A percentile compares a stretch with the other conserved stretches of the same genome.
Evolutionary conservation across 208 protist species (phyloP).

Genomic region (Balamuthia mandrillaris): DNA sequence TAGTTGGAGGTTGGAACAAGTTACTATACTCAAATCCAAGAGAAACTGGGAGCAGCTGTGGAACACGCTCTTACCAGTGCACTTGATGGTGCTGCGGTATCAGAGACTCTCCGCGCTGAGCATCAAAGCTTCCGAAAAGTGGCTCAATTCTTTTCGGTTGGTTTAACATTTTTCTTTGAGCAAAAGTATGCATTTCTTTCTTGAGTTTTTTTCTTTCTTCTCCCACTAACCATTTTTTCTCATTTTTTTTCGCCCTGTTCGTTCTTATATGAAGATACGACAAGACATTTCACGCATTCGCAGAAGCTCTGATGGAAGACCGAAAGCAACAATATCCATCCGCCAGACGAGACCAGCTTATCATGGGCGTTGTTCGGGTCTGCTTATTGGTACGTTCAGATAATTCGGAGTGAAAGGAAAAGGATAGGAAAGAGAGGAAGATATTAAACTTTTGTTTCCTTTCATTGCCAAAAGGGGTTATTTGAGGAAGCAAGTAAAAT

Average conservation of each 20-base stretch:
- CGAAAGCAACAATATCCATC: no score
- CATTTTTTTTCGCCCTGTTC: neutral
- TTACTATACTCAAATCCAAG: slow-evolving; percentile 7
- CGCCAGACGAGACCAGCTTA: no score
- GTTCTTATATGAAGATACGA: neutral
- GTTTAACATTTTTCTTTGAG: neutral
- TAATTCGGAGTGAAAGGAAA: neutral
- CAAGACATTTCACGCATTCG: neutral
- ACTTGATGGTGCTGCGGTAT: neutral
- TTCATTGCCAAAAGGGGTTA: no score
- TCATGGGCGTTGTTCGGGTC: neutral
- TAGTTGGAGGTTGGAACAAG: slow-evolving; percentile 15
- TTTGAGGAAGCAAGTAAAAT: no score
- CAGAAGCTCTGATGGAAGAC: neutral
- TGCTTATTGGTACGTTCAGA: neutral
- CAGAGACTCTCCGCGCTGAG: neutral
- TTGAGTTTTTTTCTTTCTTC: neutral
- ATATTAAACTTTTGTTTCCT: no score
- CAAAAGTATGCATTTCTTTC: neutral
- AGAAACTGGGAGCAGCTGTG: neutral
- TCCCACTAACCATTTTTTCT: neutral
- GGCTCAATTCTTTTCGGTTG: slow-evolving; percentile 3
- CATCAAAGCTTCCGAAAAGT: neutral
- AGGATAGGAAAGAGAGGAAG: no score
- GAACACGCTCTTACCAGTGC: neutral